Base-by-base conservation (phyloP, 78 protist species). In the Cavenderia fasciculata region DNA sequence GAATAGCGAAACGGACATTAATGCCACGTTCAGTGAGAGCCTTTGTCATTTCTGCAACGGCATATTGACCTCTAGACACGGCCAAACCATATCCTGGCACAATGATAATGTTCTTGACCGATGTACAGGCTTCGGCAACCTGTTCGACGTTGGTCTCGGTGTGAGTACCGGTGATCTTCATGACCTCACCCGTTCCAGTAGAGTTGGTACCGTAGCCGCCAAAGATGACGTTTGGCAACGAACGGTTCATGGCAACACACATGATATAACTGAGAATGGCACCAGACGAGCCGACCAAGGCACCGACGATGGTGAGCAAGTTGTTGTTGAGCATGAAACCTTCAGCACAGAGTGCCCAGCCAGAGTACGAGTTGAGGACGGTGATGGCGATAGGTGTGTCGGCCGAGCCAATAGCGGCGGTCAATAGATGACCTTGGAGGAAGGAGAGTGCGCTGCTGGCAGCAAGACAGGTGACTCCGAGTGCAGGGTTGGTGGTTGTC, bases 61-160 rank as follows among this genome's bases (percentile, higher is more conserved):
- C 84, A 54, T 97, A 85, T 78, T 97, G 99, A 4, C 94, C 98
- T 43, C 95, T 75, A 29, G 97, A 96, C 14, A 98, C 99, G 0
- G 99, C 99, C 66, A 99, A 52, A 21, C 99, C 99, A 74, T 97
- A 99, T 14, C 99, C 99, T 7, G 99, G 99, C 23, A 98, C 98
- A 46, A 99, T 97, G 86, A 98, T 34, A 21, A 98, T 95, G 4
- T 56, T 40, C 52, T 90, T 77, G 21, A 74, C 29, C 33, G 54
- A 65, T 7, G 41, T 6, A 16, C 61, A 43, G 74, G 74, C 63
- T 2, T 59, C 87, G 1, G 72, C 41, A 1, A 74, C 78, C 44
- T 68, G 62, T 2, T 82, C 90, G 3, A 40, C 59, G 27, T 31
- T 65, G 21, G 47, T 52, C 44, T 82, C 90, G 18, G 85, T 86